A percentile compares a stretch with the other conserved stretches of the same genome.
These are phyloP conservation scores for Tetrastigma voinierianum DNA, from an alignment of 164 flowering plant species.

Conservation along the genomic window DNA sequence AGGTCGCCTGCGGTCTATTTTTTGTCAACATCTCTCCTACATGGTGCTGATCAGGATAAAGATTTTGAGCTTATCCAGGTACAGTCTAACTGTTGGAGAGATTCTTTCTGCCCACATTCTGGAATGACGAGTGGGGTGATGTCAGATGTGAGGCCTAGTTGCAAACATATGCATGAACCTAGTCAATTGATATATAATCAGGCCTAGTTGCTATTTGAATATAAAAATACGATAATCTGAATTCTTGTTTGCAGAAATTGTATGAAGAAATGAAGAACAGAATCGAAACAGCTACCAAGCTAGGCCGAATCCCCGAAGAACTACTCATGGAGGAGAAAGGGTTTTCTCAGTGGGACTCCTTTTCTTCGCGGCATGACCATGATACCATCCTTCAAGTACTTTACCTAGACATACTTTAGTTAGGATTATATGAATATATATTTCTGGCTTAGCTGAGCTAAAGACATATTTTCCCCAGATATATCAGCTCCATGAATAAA, in stretches of 20 bases:
- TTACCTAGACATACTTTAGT: neutral
- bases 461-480: no score
- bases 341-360: constrained; percentile 56
- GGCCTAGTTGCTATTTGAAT: no score
- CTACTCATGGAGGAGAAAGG: constrained; percentile 33
- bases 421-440: no score
- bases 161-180: no score
- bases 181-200: no score
- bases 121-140: no score
- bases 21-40: neutral
- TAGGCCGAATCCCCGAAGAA: constrained; percentile 47
- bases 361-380: constrained; percentile 44
- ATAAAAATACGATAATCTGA: no score
- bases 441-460: no score
- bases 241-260: constrained; percentile 31
- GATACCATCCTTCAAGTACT: constrained; percentile 68
- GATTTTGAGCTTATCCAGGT: constrained; percentile 16
- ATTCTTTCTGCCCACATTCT: neutral
- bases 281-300: constrained; percentile 39
- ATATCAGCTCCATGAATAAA: no score
- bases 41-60: neutral
- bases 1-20: constrained; percentile 35
- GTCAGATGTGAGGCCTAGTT: no score
- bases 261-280: constrained; percentile 54
- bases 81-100: neutral